Percentiles rank a stretch among this genome's conserved stretches.
Evolutionary conservation across 208 protist genomes (phyloP).

Genomic region (Eutreptiella sp.): DNA sequence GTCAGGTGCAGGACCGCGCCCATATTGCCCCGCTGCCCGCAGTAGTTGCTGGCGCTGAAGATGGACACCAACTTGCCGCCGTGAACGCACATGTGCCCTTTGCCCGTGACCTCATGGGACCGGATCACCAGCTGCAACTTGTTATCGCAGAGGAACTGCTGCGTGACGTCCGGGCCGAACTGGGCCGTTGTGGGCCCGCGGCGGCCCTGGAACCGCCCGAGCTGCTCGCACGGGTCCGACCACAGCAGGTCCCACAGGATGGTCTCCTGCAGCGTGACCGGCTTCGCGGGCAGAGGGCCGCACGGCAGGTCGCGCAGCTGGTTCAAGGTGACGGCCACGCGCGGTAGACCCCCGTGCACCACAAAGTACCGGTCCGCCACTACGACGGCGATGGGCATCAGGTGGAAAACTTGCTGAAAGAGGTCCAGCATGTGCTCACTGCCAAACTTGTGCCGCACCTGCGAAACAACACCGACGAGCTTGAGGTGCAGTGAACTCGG

Average conservation of each 20-base stretch:
- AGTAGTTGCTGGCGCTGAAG: constrained; percentile 97
- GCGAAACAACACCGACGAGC: too few species aligned
- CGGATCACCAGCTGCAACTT: constrained; percentile 83
- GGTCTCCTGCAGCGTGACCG: constrained; percentile 76
- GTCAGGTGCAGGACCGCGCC: too few species aligned
- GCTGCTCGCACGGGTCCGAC: constrained; percentile 66
- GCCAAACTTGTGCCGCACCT: too few species aligned
- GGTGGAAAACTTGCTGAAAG: constrained; percentile 56
- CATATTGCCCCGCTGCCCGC: constrained; percentile 76
- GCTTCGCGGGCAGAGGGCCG: constrained; percentile 52
- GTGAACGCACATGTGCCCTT: constrained; percentile 86
- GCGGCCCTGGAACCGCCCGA: constrained; percentile 63
- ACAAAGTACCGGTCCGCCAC: constrained; percentile 40
- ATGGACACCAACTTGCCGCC: constrained; percentile 85
- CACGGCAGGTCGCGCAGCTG: constrained; percentile 61
- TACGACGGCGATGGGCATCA: constrained; percentile 49
- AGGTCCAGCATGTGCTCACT: constrained; percentile 42
- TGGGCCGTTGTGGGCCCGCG: constrained; percentile 88
- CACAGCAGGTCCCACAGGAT: constrained; percentile 92
- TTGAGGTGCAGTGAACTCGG: too few species aligned
- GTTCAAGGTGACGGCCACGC: constrained; percentile 52
- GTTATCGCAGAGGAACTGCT: constrained; percentile 84
- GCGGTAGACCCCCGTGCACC: constrained; percentile 67
- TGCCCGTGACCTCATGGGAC: constrained; percentile 86
- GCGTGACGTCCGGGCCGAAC: constrained; percentile 88